A percentile compares a stretch with the other conserved stretches of the same genome.
These are phyloP conservation scores for Yamadazyma kanchanaburiensis DNA, from an alignment of 1,139 yeast genomes.

Conservation along the genomic window DNA sequence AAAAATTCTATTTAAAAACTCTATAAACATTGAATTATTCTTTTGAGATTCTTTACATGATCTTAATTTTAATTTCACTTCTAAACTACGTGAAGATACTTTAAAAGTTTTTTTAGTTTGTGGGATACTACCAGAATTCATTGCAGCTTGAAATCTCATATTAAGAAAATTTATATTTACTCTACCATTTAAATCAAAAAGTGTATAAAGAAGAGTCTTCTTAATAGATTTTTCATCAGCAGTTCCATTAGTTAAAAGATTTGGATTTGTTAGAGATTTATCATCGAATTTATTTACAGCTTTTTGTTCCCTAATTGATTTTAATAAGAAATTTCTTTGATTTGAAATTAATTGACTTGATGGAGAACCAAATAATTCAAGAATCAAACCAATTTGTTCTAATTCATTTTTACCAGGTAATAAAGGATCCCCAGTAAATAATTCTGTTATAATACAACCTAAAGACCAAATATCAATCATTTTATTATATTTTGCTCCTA, in stretches of 20 bases:
- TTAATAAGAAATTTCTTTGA: constrained; percentile 20
- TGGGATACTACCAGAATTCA: constrained; percentile 11
- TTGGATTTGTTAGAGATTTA: constrained; percentile 4
- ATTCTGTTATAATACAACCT: constrained; percentile 67
- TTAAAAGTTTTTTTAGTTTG: constrained; percentile 23
- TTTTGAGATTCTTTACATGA: constrained; percentile 22
- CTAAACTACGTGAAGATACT: constrained; percentile 33
- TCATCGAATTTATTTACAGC: constrained; percentile 12
- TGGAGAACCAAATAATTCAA: constrained; percentile 67
- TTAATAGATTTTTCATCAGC: constrained; percentile 25
- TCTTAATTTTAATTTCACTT: constrained; percentile 38
- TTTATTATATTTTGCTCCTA: constrained; percentile 72
- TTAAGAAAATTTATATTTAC: constrained; percentile 29
- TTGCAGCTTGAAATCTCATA: constrained; percentile 19
- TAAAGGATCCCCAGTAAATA: constrained; percentile 63
- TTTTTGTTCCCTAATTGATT: constrained; percentile 15
- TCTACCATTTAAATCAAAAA: constrained; percentile 41
- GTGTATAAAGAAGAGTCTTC: constrained; percentile 31
- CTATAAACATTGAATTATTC: constrained; percentile 16
- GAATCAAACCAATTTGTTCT: constrained; percentile 57
- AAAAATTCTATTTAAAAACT: constrained; percentile 39
- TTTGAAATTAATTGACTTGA: constrained; percentile 23
- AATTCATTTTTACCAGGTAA: constrained; percentile 70
- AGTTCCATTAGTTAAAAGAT: constrained; percentile 7
- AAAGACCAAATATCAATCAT: constrained; percentile 81